Evolutionary conservation across 1,284 basidiomycete genomes (phyloP).

Genomic region (Entoloma clypeatum): DNA sequence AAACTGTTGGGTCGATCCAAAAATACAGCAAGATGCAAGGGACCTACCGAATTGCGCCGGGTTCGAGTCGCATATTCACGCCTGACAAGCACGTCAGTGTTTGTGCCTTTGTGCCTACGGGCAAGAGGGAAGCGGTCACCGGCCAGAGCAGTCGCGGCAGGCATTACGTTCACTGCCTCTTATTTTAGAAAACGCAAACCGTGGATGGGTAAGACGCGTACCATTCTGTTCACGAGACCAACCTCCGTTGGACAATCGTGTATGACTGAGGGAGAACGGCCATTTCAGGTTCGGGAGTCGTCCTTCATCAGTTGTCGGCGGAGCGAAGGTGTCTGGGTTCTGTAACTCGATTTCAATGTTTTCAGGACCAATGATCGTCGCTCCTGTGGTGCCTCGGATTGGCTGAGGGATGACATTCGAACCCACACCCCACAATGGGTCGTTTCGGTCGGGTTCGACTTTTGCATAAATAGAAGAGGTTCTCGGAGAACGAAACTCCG

Average conservation of each 20-base stretch:
- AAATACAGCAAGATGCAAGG: background rate
- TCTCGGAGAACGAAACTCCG: constrained; percentile 2
- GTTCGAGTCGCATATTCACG: constrained; percentile 59
- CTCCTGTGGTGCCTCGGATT: constrained; percentile 22
- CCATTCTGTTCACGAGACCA: constrained; percentile 57
- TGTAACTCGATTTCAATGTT: constrained; percentile 45
- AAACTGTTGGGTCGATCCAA: background rate
- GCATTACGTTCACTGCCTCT: constrained; percentile 36
- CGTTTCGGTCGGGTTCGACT: constrained; percentile 5
- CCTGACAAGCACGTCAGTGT: constrained; percentile 18
- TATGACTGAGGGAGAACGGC: constrained; percentile 56
- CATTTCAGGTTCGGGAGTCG: constrained; percentile 49
- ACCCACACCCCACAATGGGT: constrained; percentile 8
- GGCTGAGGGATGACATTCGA: constrained; percentile 19
- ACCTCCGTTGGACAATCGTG: constrained; percentile 49
- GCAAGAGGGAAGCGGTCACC: constrained; percentile 15
- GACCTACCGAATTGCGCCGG: constrained; percentile 46
- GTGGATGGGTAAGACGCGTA: constrained; percentile 16
- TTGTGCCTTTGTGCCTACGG: background rate
- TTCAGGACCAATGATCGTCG: constrained; percentile 43
- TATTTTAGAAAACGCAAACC: background rate
- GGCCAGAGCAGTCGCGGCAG: constrained; percentile 37
- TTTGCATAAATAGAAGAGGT: constrained; percentile 7
- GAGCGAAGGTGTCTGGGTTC: constrained; percentile 47
- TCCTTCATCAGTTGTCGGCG: constrained; percentile 49